Base-by-base conservation (phyloP, 2,329 filamentous ascomycete species). In the Aspergillus ibericus region DNA sequence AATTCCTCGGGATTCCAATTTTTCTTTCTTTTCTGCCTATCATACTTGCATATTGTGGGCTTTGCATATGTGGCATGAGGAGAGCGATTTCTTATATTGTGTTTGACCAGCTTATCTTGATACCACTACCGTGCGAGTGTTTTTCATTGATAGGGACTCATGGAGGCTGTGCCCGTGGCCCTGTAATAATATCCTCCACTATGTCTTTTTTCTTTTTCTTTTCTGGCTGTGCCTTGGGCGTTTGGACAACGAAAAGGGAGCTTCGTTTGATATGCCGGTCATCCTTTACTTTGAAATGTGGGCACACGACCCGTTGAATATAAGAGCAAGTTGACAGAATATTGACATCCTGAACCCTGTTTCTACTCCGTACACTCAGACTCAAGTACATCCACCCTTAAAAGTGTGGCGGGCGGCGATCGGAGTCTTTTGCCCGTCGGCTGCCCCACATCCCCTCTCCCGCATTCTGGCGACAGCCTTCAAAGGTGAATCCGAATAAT, bases 1-100 rank as follows among this genome's bases (percentile, higher is more conserved):
- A 55, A 15, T n/a, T 6, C 9, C 15, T 29, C 13, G 6, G 53
- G 38, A 36, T 53, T 49, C 35, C 49, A 16, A 58, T 48, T 48
- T 64, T 44, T 22, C 18, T 44, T 59, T 54, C 38, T 53, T 36
- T 62, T 59, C 44, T 55, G 54, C 55, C 20, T 60, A 38, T 59
- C 25, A n/a, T 35, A 25, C 7, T 35, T 52, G 47, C 47, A 47
- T 50, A 58, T 64, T 9, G 25, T 48, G 25, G 25, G 63, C 66
- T 63, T 63, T 63, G 61, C 64, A 66, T 66, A 62, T 60, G 53
- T 57, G 60, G 62, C 59, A 63, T 65, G 61, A 62, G 52, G 58
- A 59, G 57, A 59, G 59, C 55, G 56, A 56, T 63, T 48, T 47
- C 27, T 46, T 60, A 40, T 53, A 15, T 49, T 61, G 20, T 64